Percentiles rank a stretch among this genome's conserved stretches.
phyloP scores from a whole-genome alignment of 805 yeast genomes.

The Metschnikowia dekortorum region DNA sequence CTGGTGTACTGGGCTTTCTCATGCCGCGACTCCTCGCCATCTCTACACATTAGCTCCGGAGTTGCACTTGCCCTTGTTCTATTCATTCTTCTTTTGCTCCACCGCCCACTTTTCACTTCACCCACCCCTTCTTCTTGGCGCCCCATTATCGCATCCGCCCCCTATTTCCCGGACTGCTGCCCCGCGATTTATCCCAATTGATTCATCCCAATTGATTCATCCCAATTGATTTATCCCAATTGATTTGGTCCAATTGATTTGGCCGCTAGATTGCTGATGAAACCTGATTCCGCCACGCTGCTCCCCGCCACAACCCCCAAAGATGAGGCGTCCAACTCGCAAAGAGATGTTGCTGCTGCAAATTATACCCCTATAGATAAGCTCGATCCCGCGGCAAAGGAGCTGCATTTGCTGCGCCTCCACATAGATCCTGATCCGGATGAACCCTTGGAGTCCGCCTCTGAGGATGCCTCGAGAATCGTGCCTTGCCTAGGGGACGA shows the following conservation, averaged over 20 bases:
- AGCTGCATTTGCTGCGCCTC: too few relatives aligned
- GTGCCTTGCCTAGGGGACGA: too few relatives aligned
- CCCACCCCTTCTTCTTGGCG: not conserved
- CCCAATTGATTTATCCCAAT: too few relatives aligned
- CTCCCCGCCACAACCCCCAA: not conserved
- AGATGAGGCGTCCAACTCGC: too few relatives aligned
- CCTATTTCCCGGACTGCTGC: too few relatives aligned
- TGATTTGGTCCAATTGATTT: not conserved
- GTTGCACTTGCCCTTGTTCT: not conserved
- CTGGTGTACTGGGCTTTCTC: not conserved
- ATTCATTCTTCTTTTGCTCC: not conserved
- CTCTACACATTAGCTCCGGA: not conserved
- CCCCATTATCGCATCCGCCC: not conserved
- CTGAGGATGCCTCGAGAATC: too few relatives aligned
- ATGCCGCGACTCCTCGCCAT: constrained; percentile 1
- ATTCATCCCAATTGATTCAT: not conserved
- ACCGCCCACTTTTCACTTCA: not conserved
- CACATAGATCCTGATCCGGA: too few relatives aligned
- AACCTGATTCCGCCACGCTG: not conserved
- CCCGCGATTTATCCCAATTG: not conserved
- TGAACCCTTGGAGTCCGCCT: too few relatives aligned
- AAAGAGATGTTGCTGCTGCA: too few relatives aligned
- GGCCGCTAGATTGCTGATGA: not conserved
- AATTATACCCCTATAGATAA: too few relatives aligned
- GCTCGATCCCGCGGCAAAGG: too few relatives aligned